Conservation (phyloP, 768 basidiomycete genomes). For the Rhodotorula diobovata region DNA sequence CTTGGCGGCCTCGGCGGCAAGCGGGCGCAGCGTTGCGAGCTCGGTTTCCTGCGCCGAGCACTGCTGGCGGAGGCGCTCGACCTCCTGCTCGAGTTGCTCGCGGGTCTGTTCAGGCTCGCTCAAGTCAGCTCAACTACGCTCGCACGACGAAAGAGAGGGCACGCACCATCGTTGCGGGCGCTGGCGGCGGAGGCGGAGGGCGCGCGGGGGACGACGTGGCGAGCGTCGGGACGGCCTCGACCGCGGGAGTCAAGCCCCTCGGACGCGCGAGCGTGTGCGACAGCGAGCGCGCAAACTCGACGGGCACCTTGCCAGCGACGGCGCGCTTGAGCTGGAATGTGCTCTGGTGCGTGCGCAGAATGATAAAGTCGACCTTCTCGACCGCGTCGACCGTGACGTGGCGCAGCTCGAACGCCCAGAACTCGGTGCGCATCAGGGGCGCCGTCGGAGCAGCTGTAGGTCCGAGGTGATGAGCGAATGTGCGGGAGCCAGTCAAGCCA, state of each 20-base stretch:
- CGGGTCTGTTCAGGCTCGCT: conserved; percentile 7
- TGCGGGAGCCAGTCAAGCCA: too few relatives aligned
- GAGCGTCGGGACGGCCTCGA: conserved; percentile 15
- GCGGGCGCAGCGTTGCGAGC: conserved; percentile 9
- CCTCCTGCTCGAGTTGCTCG: conserved; percentile 34
- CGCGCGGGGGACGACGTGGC: not conserved
- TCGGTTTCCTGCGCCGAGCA: not conserved
- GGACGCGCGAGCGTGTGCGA: not conserved
- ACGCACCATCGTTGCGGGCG: conserved; percentile 18
- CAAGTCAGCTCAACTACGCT: not conserved
- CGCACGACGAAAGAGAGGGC: not conserved
- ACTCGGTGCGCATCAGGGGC: conserved; percentile 11
- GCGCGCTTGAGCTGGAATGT: conserved; percentile 27
- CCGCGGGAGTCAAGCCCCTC: conserved; percentile 14
- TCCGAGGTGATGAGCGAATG: too few relatives aligned
- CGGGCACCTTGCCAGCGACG: not conserved
- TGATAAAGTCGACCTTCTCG: conserved; percentile 37
- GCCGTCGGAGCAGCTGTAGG: not conserved
- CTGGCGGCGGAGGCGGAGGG: not conserved
- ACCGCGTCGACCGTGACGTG: conserved; percentile 18
- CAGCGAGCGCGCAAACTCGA: conserved; percentile 32
- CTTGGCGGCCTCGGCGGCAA: conserved; percentile 19
- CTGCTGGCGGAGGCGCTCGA: conserved; percentile 2
- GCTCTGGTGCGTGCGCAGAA: conserved; percentile 20
- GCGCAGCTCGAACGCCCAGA: conserved; percentile 36